Percentiles rank a stretch among this genome's conserved stretches.
phyloP scores from a whole-genome alignment of 148 eudicot species.

The Vaccinium myrtillus region DNA sequence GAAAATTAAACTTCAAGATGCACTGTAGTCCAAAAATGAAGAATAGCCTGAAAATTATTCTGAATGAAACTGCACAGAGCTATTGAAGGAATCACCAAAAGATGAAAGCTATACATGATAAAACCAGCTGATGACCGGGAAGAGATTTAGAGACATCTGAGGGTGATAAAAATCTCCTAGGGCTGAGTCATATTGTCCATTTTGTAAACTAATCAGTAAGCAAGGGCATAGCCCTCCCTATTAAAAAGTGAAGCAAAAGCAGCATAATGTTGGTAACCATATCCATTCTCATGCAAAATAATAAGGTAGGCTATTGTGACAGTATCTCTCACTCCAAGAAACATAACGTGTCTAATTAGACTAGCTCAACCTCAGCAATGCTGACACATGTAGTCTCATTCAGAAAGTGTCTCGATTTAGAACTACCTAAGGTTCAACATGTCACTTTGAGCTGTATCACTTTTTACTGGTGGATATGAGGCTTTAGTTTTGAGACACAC shows the following conservation, averaged over 20 bases:
- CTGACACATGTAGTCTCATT: constrained; percentile 2
- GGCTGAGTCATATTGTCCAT: neutral
- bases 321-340: neutral
- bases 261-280: neutral
- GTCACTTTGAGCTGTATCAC: neutral
- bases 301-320: neutral
- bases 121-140: neutral
- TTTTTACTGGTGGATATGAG: neutral
- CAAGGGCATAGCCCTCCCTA: neutral
- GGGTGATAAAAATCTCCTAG: neutral
- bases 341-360: neutral
- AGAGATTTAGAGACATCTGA: neutral
- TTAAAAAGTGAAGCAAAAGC: neutral
- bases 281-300: neutral
- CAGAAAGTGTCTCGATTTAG: neutral
- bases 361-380: neutral
- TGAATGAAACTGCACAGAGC: neutral
- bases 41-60: neutral
- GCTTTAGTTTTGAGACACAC: neutral
- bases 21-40: neutral
- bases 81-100: neutral
- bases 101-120: neutral
- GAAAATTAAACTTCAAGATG: constrained; percentile 10
- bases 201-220: neutral
- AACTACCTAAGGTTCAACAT: neutral